Conservation (phyloP, 108 stramenopile species). For the Pseudonitzschia pungens region DNA sequence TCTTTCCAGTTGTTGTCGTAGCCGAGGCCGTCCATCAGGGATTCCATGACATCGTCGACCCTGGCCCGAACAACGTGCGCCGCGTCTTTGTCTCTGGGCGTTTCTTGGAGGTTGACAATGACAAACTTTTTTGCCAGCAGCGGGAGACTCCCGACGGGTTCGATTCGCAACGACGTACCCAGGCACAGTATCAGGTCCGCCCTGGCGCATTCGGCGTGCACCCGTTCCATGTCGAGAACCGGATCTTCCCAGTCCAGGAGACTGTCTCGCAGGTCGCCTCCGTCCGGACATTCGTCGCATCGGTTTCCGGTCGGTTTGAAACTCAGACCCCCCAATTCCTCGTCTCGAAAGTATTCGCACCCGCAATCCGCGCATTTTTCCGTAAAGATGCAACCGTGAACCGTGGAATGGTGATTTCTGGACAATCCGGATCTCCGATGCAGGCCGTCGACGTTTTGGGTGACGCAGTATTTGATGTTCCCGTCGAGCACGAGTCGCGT, state of each 20-base stretch:
- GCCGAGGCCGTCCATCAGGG: slow-evolving; percentile 58
- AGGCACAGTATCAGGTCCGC: slow-evolving; percentile 78
- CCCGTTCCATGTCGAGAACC: slow-evolving; percentile 68
- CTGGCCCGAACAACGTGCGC: slow-evolving; percentile 62
- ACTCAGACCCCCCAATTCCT: slow-evolving; percentile 79
- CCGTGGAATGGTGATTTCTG: slow-evolving; percentile 52
- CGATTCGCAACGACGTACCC: slow-evolving; percentile 86
- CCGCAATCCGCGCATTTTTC: slow-evolving; percentile 80
- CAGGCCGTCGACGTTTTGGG: slow-evolving; percentile 92
- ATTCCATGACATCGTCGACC: slow-evolving; percentile 84
- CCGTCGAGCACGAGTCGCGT: slow-evolving; percentile 43
- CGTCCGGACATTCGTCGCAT: slow-evolving; percentile 48
- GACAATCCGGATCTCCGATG: slow-evolving; percentile 75
- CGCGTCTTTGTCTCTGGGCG: slow-evolving; percentile 77
- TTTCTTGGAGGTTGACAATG: slow-evolving; percentile 87
- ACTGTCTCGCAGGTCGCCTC: slow-evolving; percentile 69
- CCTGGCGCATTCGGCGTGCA: slow-evolving; percentile 55
- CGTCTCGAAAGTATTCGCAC: slow-evolving; percentile 69
- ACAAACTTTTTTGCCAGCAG: slow-evolving; percentile 61
- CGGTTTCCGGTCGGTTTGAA: slow-evolving; percentile 73
- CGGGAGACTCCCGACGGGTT: slow-evolving; percentile 81
- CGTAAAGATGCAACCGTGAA: slow-evolving; percentile 90
- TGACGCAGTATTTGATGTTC: slow-evolving; percentile 57
- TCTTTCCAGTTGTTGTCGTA: slow-evolving; percentile 12
- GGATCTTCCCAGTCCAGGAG: slow-evolving; percentile 89